Conservation (phyloP, 2,329 filamentous ascomycete genomes). For the Aurifilum marmelostoma region DNA sequence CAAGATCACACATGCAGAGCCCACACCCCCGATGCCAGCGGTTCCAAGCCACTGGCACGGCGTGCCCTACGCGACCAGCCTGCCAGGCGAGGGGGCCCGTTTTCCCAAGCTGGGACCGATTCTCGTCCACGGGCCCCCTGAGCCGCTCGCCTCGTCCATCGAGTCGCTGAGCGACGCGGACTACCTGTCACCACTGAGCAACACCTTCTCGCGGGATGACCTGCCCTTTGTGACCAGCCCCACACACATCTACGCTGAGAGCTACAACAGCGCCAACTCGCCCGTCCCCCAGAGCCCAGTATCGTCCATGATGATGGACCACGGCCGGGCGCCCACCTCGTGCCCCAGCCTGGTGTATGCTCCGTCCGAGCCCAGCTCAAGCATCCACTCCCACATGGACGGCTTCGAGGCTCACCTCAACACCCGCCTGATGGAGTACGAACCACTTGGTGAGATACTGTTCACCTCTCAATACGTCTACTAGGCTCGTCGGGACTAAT, state of each 20-base stretch:
- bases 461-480: slow-evolving; percentile 40
- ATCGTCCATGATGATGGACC: slow-evolving; percentile 58
- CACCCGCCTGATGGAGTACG: slow-evolving; percentile 59
- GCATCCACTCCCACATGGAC: slow-evolving; percentile 62
- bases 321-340: slow-evolving; percentile 55
- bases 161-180: slow-evolving; percentile 66
- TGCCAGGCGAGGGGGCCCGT: slow-evolving; percentile 45
- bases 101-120: slow-evolving; percentile 48
- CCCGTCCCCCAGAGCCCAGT: slow-evolving; percentile 60
- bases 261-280: slow-evolving; percentile 56
- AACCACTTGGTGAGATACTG: slow-evolving; percentile 57
- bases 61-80: slow-evolving; percentile 50
- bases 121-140: slow-evolving; percentile 46
- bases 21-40: slow-evolving; percentile 42
- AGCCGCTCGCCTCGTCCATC: slow-evolving; percentile 57
- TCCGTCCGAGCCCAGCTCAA: slow-evolving; percentile 64
- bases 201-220: slow-evolving; percentile 58
- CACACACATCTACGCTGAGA: slow-evolving; percentile 57
- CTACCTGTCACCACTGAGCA: slow-evolving; percentile 61
- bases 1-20: slow-evolving; percentile 53
- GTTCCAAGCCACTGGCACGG: slow-evolving; percentile 49
- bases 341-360: slow-evolving; percentile 65
- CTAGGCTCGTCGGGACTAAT: slow-evolving; percentile 32
- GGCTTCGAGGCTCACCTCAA: slow-evolving; percentile 59
- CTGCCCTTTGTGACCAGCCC: slow-evolving; percentile 60